phyloP scores from a whole-genome alignment of 306 rosid species.

The Begonia peltatifolia region DNA sequence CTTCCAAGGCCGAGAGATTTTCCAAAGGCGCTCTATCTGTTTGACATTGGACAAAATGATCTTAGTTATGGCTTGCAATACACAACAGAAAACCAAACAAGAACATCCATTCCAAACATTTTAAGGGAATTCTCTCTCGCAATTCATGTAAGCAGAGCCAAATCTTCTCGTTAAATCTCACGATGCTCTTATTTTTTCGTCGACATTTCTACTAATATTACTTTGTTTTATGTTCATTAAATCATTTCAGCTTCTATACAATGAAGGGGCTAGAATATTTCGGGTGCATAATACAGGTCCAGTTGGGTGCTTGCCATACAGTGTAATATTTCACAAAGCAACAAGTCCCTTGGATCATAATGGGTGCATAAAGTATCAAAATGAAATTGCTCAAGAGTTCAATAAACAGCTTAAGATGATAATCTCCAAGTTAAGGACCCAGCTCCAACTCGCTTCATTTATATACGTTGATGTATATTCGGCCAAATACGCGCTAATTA shows the following conservation, averaged over 20 bases:
- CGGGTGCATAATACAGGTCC: conserved; percentile 85
- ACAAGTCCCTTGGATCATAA: conserved; percentile 38
- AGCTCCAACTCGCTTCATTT: conserved; percentile 39
- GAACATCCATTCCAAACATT: conserved; percentile 50
- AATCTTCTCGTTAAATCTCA: not conserved
- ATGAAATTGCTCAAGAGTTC: conserved; percentile 60
- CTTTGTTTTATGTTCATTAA: not conserved
- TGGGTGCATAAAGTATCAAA: conserved; percentile 55
- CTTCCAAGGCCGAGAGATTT: conserved; percentile 63
- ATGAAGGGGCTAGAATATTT: conserved; percentile 62
- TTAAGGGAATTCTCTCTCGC: conserved; percentile 35
- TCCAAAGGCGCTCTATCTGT: conserved; percentile 54
- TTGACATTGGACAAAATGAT: conserved; percentile 91
- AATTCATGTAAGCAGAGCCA: conserved; percentile 27
- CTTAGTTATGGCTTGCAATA: conserved; percentile 43
- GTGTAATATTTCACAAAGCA: conserved; percentile 24
- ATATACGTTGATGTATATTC: conserved; percentile 54
- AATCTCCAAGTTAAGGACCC: conserved; percentile 23
- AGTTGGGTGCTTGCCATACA: conserved; percentile 62
- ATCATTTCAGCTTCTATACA: conserved; percentile 43
- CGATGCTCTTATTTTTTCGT: not conserved
- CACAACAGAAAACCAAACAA: conserved; percentile 40
- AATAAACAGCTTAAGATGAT: conserved; percentile 50
- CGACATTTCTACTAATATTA: conserved; percentile 4
- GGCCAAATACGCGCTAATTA: conserved; percentile 49